Evolutionary conservation across 495 filamentous ascomycete genomes (phyloP).

Genomic region (Xylaria venustula): DNA sequence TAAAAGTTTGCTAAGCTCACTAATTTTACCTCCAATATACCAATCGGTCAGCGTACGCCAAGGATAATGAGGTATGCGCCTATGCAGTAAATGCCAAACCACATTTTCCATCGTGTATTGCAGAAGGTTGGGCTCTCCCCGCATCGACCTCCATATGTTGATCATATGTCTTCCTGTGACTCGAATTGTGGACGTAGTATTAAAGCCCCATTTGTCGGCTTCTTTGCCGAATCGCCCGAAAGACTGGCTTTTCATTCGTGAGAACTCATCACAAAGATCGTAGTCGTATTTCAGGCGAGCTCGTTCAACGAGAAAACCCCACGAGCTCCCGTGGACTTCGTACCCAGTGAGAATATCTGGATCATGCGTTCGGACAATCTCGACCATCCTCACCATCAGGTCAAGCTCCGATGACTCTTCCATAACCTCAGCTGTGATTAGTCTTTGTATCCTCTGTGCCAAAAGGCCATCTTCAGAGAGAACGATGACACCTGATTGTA

Average conservation of each 20-base stretch:
- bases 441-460: conserved; percentile 48
- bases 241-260: conserved; percentile 78
- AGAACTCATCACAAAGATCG: conserved; percentile 86
- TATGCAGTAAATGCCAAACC: conserved; percentile 85
- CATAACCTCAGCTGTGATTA: conserved; percentile 58
- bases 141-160: conserved; percentile 97
- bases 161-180: conserved; percentile 93
- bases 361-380: conserved; percentile 80
- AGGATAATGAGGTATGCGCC: conserved; percentile 87
- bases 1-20: conserved; percentile 71
- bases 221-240: conserved; percentile 82
- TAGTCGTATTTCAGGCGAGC: conserved; percentile 84
- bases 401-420: conserved; percentile 80
- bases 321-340: conserved; percentile 89
- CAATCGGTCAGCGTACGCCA: conserved; percentile 75
- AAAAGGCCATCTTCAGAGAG: conserved; percentile 58
- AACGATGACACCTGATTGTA: conserved; percentile 60
- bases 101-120: conserved; percentile 98
- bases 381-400: conserved; percentile 75
- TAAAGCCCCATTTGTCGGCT: conserved; percentile 87
- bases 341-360: conserved; percentile 95
- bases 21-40: conserved; percentile 66
- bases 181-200: conserved; percentile 79
- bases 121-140: conserved; percentile 80
- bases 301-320: conserved; percentile 94